Conservation (phyloP, 495 filamentous ascomycete genomes). For the Penicillium diatomitis region DNA sequence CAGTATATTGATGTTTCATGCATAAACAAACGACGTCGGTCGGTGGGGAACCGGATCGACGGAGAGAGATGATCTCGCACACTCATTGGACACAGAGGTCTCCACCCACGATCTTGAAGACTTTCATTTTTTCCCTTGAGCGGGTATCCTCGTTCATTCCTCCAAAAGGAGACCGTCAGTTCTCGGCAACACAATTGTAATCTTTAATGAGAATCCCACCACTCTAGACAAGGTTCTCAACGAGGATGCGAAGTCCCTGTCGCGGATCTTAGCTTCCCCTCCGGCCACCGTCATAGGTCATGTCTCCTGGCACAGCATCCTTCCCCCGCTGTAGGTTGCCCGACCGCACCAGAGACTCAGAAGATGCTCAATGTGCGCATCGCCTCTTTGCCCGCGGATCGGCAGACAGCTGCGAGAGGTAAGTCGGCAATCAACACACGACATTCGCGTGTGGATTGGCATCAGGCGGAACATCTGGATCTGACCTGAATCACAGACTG, state of each 20-base stretch:
- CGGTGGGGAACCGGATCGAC: too few species aligned
- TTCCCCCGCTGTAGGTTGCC: not conserved
- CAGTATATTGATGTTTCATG: too few species aligned
- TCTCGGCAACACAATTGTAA: too few species aligned
- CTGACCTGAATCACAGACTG: not conserved
- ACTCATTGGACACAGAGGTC: not conserved
- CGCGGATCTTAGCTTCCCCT: too few species aligned
- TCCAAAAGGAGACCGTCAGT: too few species aligned
- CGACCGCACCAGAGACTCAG: not conserved
- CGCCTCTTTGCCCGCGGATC: not conserved
- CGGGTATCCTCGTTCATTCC: too few species aligned
- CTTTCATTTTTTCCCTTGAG: too few species aligned
- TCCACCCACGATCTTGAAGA: not conserved
- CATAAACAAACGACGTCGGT: not conserved
- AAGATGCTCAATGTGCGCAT: slow-evolving; percentile 2
- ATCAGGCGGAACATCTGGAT: not conserved
- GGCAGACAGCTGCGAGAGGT: slow-evolving; percentile 1
- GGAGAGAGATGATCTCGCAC: too few species aligned
- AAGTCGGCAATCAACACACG: not conserved
- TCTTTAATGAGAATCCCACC: too few species aligned
- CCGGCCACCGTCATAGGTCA: not conserved
- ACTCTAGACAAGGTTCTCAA: too few species aligned
- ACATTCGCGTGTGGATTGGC: not conserved
- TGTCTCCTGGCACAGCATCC: not conserved
- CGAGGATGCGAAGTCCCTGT: too few species aligned